Conservation (phyloP, 441 rosid species). For the Arabidopsis lyrata region DNA sequence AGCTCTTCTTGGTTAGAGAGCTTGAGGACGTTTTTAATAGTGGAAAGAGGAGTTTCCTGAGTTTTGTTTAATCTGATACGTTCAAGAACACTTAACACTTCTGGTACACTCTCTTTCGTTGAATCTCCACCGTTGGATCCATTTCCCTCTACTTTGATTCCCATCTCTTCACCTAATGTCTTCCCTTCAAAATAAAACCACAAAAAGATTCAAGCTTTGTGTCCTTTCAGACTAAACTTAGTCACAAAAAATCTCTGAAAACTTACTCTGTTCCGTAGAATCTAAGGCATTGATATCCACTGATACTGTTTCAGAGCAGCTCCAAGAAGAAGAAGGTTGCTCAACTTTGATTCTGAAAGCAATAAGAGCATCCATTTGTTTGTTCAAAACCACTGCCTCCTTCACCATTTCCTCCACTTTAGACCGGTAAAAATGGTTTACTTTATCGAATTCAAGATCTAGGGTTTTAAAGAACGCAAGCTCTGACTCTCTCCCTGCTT, state of each 20-base stretch:
- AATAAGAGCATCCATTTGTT: slow-evolving; percentile 78
- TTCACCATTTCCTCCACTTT: slow-evolving; percentile 64
- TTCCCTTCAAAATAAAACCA: slow-evolving; percentile 45
- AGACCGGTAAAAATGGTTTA: slow-evolving; percentile 53
- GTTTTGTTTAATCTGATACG: slow-evolving; percentile 49
- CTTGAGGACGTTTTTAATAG: slow-evolving; percentile 49
- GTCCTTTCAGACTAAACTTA: slow-evolving; percentile 3
- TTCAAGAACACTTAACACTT: slow-evolving; percentile 46
- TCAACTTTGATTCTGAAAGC: slow-evolving; percentile 77
- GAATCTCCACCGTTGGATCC: slow-evolving; percentile 47
- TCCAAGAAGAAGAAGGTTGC: slow-evolving; percentile 52
- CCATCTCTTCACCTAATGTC: slow-evolving; percentile 38
- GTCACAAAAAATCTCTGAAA: slow-evolving; percentile 1
- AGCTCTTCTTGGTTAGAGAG: slow-evolving; percentile 44
- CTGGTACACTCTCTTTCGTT: slow-evolving; percentile 33
- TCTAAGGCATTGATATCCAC: slow-evolving; percentile 67
- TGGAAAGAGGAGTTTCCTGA: slow-evolving; percentile 49
- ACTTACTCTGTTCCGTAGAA: slow-evolving; percentile 42
- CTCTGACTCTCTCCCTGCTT: slow-evolving; percentile 66
- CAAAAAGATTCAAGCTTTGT: not conserved
- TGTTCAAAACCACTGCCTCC: slow-evolving; percentile 60
- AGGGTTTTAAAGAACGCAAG: slow-evolving; percentile 64
- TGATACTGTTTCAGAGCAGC: slow-evolving; percentile 30
- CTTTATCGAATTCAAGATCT: slow-evolving; percentile 72
- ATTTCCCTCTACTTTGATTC: slow-evolving; percentile 38